A percentile compares a stretch with the other conserved stretches of the same genome.
Evolutionary conservation across 2,329 filamentous ascomycete species (phyloP).

Genomic region (Huntiella decipiens): DNA sequence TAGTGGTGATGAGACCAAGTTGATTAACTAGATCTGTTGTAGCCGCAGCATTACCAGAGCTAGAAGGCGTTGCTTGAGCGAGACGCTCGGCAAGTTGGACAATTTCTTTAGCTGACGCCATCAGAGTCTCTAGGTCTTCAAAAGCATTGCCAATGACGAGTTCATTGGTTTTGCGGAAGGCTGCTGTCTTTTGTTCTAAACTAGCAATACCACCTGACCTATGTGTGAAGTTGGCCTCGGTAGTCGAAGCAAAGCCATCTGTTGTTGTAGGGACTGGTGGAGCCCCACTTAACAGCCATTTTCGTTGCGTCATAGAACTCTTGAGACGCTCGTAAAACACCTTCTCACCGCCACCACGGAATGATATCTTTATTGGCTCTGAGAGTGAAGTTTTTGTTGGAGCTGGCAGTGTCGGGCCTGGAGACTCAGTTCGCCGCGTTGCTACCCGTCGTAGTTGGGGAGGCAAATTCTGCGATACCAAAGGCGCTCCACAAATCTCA

Average conservation of each 20-base stretch:
- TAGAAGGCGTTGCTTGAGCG: conserved; percentile 25
- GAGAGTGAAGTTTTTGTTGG: conserved; percentile 30
- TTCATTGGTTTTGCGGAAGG: conserved; percentile 82
- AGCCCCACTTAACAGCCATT: conserved; percentile 83
- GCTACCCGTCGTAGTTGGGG: conserved; percentile 15
- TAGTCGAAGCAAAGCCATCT: conserved; percentile 15
- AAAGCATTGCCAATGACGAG: conserved; percentile 84
- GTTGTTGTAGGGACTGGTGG: conserved; percentile 58
- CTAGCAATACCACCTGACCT: conserved; percentile 79
- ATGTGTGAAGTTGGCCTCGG: conserved; percentile 9
- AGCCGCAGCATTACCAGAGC: conserved; percentile 40
- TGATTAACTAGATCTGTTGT: conserved; percentile 46
- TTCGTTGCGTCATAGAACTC: conserved; percentile 71
- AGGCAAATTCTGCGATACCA: conserved; percentile 36
- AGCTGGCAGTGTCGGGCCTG: conserved; percentile 45
- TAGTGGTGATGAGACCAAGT: conserved; percentile 79
- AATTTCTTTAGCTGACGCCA: conserved; percentile 94
- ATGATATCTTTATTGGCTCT: conserved; percentile 79
- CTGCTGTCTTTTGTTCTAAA: conserved; percentile 66
- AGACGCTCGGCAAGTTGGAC: conserved; percentile 83
- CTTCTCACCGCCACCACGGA: conserved; percentile 73
- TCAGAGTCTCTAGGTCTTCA: conserved; percentile 86
- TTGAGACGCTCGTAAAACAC: conserved; percentile 82
- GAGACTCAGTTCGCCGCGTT: conserved; percentile 46
- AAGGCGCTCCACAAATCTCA: conserved; percentile 73